These are phyloP conservation scores for Cucurbita ficifolia DNA, from an alignment of 306 rosid species.

Conservation along the genomic window DNA sequence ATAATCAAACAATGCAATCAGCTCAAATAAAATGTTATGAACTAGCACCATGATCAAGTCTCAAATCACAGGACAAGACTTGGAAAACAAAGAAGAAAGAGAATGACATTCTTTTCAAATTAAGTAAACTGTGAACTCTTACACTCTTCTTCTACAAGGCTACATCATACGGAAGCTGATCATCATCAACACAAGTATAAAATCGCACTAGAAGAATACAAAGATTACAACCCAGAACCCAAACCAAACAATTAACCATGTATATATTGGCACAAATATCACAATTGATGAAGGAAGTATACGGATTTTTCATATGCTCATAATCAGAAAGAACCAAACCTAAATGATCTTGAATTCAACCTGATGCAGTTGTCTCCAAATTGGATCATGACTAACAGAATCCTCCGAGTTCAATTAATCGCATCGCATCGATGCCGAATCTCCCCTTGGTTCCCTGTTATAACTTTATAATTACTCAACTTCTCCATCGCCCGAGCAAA, in stretches of 20 bases:
- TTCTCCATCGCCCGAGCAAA: slow-evolving; percentile 64
- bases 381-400: background rate
- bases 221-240: slow-evolving; percentile 8
- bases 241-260: slow-evolving; percentile 3
- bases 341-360: background rate
- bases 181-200: background rate
- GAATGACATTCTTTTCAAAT: background rate
- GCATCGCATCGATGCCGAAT: slow-evolving; percentile 77
- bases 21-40: background rate
- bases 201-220: background rate
- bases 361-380: background rate
- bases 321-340: background rate
- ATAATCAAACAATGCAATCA: background rate
- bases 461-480: slow-evolving; percentile 40
- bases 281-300: slow-evolving; percentile 1
- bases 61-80: background rate
- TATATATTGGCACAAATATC: slow-evolving; percentile 2
- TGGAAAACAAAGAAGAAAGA: background rate
- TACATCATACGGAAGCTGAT: background rate
- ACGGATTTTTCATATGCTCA: background rate
- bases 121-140: background rate
- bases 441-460: slow-evolving; percentile 61
- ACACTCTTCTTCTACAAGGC: background rate
- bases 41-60: background rate
- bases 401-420: slow-evolving; percentile 27